Percentiles rank a stretch among this genome's conserved stretches.
phyloP scores from a whole-genome alignment of 805 yeast species.

The Torulaspora gathmanii region DNA sequence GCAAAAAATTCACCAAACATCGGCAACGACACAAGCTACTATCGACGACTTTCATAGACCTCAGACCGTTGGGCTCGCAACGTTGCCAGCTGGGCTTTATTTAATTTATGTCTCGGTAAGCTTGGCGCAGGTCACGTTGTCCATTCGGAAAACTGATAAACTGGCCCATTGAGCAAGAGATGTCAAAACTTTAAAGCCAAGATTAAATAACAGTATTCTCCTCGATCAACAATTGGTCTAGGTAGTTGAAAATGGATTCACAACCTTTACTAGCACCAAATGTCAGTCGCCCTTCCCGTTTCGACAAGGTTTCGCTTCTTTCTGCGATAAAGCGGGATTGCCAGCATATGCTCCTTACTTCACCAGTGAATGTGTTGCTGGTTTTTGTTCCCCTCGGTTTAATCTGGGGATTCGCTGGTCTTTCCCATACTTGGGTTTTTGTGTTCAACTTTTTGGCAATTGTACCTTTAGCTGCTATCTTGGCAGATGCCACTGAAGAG shows the following conservation, averaged over 20 bases:
- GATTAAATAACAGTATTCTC: too few relatives aligned
- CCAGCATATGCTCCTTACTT: conserved; percentile 42
- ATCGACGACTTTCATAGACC: too few relatives aligned
- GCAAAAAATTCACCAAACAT: neutral
- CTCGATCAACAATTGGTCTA: neutral
- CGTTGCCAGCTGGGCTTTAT: neutral
- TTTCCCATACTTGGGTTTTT: conserved; percentile 56
- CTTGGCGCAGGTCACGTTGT: neutral
- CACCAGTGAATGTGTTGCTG: conserved; percentile 71
- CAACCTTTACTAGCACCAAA: conserved; percentile 9
- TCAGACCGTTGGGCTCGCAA: too few relatives aligned
- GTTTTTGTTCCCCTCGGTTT: conserved; percentile 88
- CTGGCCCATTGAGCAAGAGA: too few relatives aligned
- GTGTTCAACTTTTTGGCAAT: conserved; percentile 81
- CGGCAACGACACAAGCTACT: too few relatives aligned
- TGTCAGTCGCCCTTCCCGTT: conserved; percentile 4
- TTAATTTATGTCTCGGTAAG: neutral
- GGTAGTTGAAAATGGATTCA: conserved; percentile 7
- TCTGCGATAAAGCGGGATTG: conserved; percentile 25
- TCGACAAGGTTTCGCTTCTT: conserved; percentile 8
- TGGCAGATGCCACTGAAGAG: conserved; percentile 93
- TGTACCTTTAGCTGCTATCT: conserved; percentile 83
- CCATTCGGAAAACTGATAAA: neutral
- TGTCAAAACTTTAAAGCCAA: too few relatives aligned
- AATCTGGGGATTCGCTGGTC: conserved; percentile 55